Percentiles rank a stretch among this genome's conserved stretches.
Conservation (phyloP, 768 basidiomycete species). For the Collybia sordida region DNA sequence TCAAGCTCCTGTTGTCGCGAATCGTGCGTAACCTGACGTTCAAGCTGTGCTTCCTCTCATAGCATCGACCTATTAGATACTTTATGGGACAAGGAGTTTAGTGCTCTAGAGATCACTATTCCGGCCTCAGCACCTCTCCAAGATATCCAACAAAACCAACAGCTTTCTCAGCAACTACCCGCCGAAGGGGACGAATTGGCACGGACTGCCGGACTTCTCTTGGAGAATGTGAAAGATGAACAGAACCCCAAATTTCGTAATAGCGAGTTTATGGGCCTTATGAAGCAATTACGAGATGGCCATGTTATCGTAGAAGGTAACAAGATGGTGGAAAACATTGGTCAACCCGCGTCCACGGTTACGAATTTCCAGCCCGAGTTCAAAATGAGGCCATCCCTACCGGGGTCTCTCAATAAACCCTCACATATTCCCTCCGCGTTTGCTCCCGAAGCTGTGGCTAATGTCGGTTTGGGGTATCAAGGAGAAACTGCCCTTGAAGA, state of each 20-base stretch:
- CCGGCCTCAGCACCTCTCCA: conserved; percentile 16
- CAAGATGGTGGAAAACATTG: conserved; percentile 63
- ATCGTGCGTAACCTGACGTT: conserved; percentile 1
- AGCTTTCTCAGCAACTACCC: conserved; percentile 14
- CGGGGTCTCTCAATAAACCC: background rate
- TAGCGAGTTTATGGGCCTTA: conserved; percentile 81
- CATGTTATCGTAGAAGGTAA: conserved; percentile 79
- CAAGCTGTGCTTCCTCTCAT: background rate
- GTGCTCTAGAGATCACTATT: conserved; percentile 47
- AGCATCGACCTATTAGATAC: conserved; percentile 26
- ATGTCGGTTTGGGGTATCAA: background rate
- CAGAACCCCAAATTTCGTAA: conserved; percentile 84
- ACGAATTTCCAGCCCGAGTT: conserved; percentile 29
- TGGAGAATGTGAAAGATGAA: conserved; percentile 74
- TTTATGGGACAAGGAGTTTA: conserved; percentile 68
- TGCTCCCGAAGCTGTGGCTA: background rate
- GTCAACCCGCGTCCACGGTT: conserved; percentile 18
- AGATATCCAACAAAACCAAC: conserved; percentile 20
- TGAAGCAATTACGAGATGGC: conserved; percentile 82
- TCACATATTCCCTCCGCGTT: background rate
- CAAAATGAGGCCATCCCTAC: conserved; percentile 57
- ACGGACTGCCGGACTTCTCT: conserved; percentile 72
- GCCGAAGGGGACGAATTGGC: conserved; percentile 71
- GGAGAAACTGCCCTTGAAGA: conserved; percentile 31
- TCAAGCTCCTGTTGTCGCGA: background rate